phyloP scores from a whole-genome alignment of 2,329 filamentous ascomycete genomes.

The Gnomoniopsis sp. region DNA sequence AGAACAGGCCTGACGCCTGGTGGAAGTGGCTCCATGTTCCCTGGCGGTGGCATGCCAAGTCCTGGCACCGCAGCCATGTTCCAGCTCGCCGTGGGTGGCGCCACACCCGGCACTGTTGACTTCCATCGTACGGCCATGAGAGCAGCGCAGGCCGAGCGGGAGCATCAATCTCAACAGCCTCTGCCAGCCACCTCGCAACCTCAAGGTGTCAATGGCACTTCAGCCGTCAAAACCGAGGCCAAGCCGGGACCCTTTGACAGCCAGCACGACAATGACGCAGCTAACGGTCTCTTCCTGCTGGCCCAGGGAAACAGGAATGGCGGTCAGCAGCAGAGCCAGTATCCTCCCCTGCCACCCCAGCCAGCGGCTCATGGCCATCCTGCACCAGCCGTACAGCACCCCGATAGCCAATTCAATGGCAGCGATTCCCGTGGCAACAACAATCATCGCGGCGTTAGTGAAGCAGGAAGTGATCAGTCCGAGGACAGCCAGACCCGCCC shows the following conservation, averaged over 20 bases:
- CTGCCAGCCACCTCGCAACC: conserved; percentile 48
- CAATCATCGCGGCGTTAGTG: conserved; percentile 58
- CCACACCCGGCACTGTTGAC: conserved; percentile 86
- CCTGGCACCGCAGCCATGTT: conserved; percentile 83
- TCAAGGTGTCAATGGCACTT: conserved; percentile 44
- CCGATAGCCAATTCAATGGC: conserved; percentile 47
- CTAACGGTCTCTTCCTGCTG: conserved; percentile 89
- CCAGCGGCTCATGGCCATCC: conserved; percentile 49
- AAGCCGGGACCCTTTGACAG: conserved; percentile 73
- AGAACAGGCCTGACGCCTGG: conserved; percentile 90
- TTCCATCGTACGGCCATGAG: conserved; percentile 92
- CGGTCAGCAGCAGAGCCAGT: conserved; percentile 47
- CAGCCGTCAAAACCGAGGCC: conserved; percentile 42
- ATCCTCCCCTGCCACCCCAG: conserved; percentile 37
- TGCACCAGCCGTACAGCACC: conserved; percentile 30
- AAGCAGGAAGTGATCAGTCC: conserved; percentile 65
- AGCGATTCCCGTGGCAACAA: conserved; percentile 37
- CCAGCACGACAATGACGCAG: conserved; percentile 83
- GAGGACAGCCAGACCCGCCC: conserved; percentile 72
- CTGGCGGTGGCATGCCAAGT: conserved; percentile 62
- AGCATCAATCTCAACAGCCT: conserved; percentile 38
- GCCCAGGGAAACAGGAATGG: conserved; percentile 63
- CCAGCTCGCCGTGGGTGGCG: conserved; percentile 73
- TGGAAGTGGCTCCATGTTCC: conserved; percentile 96
- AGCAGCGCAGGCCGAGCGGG: conserved; percentile 65